Evolutionary conservation across 23 red algal genomes (phyloP).

Genomic region (Chondrus crispus): DNA sequence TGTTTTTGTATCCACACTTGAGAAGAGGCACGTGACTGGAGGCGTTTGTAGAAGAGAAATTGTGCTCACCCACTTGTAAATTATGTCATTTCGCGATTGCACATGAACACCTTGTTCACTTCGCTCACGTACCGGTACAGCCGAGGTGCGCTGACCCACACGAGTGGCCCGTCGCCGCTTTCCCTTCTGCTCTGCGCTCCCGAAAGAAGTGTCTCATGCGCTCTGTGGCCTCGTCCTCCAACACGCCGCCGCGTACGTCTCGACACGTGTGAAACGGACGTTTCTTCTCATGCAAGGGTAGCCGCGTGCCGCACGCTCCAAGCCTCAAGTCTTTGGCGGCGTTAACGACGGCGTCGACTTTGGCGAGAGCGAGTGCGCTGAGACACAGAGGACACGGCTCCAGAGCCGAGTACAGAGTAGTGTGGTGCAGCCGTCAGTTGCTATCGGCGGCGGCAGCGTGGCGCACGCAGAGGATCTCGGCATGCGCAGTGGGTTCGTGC

Average conservation of each 20-base stretch:
- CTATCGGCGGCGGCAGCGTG: neutral
- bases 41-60: too few relatives aligned
- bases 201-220: conserved; percentile 63
- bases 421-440: conserved; percentile 69
- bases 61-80: too few relatives aligned
- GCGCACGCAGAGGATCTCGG: conserved; percentile 86
- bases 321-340: conserved; percentile 80
- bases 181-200: conserved; percentile 29
- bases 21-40: too few relatives aligned
- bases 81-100: too few relatives aligned
- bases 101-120: too few relatives aligned
- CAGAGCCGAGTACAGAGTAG: conserved; percentile 77
- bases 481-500: conserved; percentile 79
- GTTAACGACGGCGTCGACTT: conserved; percentile 74
- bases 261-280: conserved; percentile 62
- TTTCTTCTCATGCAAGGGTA: conserved; percentile 30
- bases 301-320: conserved; percentile 81
- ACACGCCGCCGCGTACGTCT: conserved; percentile 46
- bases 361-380: conserved; percentile 65
- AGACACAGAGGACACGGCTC: conserved; percentile 98
- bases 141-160: too few relatives aligned
- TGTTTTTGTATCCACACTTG: too few relatives aligned
- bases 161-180: too few relatives aligned
- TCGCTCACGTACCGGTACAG: too few relatives aligned
- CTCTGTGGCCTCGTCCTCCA: conserved; percentile 14